A percentile compares a stretch with the other conserved stretches of the same genome.
Conservation (phyloP, 495 filamentous ascomycete species). For the Letharia lupina region DNA sequence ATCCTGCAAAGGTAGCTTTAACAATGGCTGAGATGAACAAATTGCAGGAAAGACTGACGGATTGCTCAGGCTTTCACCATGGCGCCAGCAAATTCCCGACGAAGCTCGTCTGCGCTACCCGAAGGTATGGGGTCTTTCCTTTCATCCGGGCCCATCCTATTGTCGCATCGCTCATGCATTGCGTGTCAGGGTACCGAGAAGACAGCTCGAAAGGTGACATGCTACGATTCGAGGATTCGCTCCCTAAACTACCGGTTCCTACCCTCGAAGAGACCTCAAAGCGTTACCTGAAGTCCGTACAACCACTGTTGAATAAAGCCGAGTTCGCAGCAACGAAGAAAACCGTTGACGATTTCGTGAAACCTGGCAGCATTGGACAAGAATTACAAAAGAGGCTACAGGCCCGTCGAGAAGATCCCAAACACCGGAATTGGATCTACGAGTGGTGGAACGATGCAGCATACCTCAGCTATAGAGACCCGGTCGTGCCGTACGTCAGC, state of each 20-base stretch:
- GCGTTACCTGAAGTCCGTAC: constrained; percentile 88
- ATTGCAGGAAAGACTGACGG: constrained; percentile 1
- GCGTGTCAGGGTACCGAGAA: constrained; percentile 70
- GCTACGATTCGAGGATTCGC: constrained; percentile 93
- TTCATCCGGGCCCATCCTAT: constrained; percentile 16
- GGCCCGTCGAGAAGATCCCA: constrained; percentile 72
- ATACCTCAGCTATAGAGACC: constrained; percentile 89
- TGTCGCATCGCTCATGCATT: not conserved
- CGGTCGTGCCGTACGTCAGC: constrained; percentile 94
- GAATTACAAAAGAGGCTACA: constrained; percentile 81
- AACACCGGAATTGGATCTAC: constrained; percentile 84
- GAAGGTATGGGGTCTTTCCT: constrained; percentile 35
- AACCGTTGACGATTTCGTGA: constrained; percentile 75
- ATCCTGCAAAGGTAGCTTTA: constrained; percentile 29
- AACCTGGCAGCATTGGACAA: constrained; percentile 72
- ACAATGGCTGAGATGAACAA: not conserved
- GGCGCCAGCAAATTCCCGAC: constrained; percentile 44
- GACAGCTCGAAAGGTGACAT: constrained; percentile 84
- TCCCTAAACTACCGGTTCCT: constrained; percentile 85
- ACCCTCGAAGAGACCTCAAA: constrained; percentile 85
- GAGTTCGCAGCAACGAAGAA: constrained; percentile 72
- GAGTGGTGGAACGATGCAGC: constrained; percentile 98
- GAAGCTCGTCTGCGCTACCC: constrained; percentile 51
- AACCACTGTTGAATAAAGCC: constrained; percentile 62
- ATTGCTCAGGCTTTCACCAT: constrained; percentile 32